Evolutionary conservation across 192 early-diverging fungal species (phyloP), one percentile per base, ranked within the genome.

Genomic region (Umbelopsis sp.): DNA sequence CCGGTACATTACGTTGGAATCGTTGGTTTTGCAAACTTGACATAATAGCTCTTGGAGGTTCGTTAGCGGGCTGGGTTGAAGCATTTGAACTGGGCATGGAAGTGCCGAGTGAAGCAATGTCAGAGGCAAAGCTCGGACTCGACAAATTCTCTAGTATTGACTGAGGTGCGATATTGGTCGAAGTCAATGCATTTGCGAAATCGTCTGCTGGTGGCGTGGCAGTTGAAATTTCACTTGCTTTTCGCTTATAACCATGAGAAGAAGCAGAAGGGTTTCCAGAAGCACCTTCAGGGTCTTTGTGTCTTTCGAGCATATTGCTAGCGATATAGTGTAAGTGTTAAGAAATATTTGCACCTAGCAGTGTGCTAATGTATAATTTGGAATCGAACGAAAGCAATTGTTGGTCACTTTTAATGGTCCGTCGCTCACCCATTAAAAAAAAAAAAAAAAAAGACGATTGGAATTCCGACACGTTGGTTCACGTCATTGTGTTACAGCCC

Each of bases 1-100:
- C 93, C 2, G 96, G 93, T 20, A 98, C 93, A 16, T 84, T 84
- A 5, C 74, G 49, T 65, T 73, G 66, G 15, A 33, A 55, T 44
- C 71, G 65, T 47, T 73, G 51, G n/a, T 49, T 51, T 41, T 71
- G 71, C 21, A 48, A 50, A 7, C 47, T 48, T 45, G 64, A 66
- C 61, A 71, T 65, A 5, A 71, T 49, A 48, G 64, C 65, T 46
- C 70, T 65, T 6, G 68, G 20, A 66, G 55, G 27, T 35, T n/a
- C 23, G 6, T 52, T 15, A 35, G 21, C 46, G 21, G 53, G 7
- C 0, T 16, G 23, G 49, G 58, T 46, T 22, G 61, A 61, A 25
- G 10, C 44, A 10, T 25, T 30, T 11, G 27, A n/a, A 16, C 48
- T 23, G 46, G 35, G 48, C 30, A 61, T 61, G 55, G 55, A 61